Evolutionary conservation across 345 rosid species (phyloP).

Genomic region (Noccaea caerulescens): DNA sequence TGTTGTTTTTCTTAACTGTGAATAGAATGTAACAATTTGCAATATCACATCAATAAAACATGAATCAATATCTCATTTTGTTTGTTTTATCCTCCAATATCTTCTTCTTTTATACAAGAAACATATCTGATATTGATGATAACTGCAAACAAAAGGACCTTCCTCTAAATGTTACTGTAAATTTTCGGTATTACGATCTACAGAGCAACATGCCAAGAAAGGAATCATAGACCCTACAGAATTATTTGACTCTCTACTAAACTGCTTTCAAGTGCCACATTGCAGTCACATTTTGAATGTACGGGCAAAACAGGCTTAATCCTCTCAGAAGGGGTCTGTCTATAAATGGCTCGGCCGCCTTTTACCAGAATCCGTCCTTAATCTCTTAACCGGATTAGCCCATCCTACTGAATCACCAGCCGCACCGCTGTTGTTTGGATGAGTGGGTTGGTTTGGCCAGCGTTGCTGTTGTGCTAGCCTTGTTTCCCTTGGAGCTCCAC

Average conservation of each 20-base stretch:
- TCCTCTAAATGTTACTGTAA: conserved; percentile 21
- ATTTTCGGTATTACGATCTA: conserved; percentile 15
- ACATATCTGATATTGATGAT: not conserved
- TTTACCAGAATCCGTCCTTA: conserved; percentile 91
- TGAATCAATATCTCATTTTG: conserved; percentile 5
- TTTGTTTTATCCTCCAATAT: conserved; percentile 6
- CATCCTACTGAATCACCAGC: conserved; percentile 76
- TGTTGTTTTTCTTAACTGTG: not conserved
- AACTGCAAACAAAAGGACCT: conserved; percentile 22
- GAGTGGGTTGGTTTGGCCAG: conserved; percentile 70
- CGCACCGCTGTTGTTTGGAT: conserved; percentile 55
- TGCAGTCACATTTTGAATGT: conserved; percentile 20
- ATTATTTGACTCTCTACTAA: conserved; percentile 34
- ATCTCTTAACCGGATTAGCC: conserved; percentile 98
- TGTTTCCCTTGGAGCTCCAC: conserved; percentile 59
- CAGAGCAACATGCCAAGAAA: conserved; percentile 27
- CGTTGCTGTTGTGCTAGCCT: conserved; percentile 72
- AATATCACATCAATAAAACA: conserved; percentile 4
- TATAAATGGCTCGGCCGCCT: conserved; percentile 90
- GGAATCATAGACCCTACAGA: conserved; percentile 20
- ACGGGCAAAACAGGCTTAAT: conserved; percentile 31
- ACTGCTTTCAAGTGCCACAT: conserved; percentile 30
- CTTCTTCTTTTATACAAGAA: conserved; percentile 17
- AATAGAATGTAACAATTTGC: conserved; percentile 22
- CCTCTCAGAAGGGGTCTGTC: conserved; percentile 26